Base-by-base conservation (phyloP, 768 basidiomycete species). In the Calocybe indica region DNA sequence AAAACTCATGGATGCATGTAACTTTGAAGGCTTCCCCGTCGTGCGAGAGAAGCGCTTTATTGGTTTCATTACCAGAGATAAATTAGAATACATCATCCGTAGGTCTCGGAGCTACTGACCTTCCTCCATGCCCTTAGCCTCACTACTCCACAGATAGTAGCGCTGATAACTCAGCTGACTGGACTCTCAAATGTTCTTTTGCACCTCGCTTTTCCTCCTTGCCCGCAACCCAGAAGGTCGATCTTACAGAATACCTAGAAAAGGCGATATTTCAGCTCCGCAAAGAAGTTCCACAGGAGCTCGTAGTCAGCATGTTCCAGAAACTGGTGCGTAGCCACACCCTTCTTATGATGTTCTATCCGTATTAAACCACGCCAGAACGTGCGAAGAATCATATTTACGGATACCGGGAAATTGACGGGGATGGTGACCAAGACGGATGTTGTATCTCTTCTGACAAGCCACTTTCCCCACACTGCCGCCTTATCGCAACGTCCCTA, bases 271-370 rank as follows among this genome's bases (percentile, higher is more conserved):
- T 86, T 42, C 79, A 84, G 50, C 68, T 88, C 46, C 72, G 82
- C 33, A 79, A 83, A 58, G 82, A 84, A 52, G 79, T 83, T 9
- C 83, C 85, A 2, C 74, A 81, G 58, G 84, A 87, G 53, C 67
- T 85, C 7, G 81, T 86, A 10, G 83, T 86, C 28, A 77, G 70
- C 55, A 83, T 83, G 76, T 86, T 86, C 68, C 85, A 85, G 62
- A 85, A 81, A 65, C 62, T 88, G 61, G 85, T 82, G 46, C 39
- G 59, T 63, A 33, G 35, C 45, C 37, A 29, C 15, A 29, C 11
- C 34, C 22, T 31, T 37, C 34, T 31, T 7, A 31, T 11, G 7
- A 28, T 13, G 30, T 35, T 7, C 6, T 9, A 29, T 13, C 29
- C 45, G 13, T 43, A 30, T 8, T 34, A n/a, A 7, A 45, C 31